Conservation (phyloP, 148 eudicot genomes). For the Camellia lanceoleosa region DNA sequence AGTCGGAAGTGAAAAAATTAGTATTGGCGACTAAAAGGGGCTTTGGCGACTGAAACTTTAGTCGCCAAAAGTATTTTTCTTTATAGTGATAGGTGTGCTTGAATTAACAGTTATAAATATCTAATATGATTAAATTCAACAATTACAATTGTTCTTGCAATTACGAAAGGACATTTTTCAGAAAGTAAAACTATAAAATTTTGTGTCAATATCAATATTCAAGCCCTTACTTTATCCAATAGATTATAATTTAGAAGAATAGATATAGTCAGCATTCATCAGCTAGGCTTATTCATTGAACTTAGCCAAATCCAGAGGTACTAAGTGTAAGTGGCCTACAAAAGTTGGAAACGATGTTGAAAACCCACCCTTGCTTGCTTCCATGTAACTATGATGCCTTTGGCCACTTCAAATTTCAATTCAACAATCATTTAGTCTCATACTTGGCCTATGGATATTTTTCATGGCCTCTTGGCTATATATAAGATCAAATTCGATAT, state of each 20-base stretch:
- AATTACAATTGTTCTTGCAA: too few species aligned
- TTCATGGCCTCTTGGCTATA: background rate
- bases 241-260: background rate
- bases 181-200: too few species aligned
- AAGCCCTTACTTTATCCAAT: too few species aligned
- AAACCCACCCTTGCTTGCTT: background rate
- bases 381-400: background rate
- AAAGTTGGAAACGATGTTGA: background rate
- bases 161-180: too few species aligned
- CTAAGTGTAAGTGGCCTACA: background rate
- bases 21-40: too few species aligned
- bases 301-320: background rate
- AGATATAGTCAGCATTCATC: background rate
- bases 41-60: too few species aligned
- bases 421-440: background rate
- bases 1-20: too few species aligned
- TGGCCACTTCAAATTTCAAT: background rate
- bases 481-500: background rate
- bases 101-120: too few species aligned
- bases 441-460: background rate
- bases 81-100: too few species aligned
- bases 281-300: background rate
- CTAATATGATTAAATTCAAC: too few species aligned
- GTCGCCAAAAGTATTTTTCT: too few species aligned
- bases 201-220: too few species aligned